Evolutionary conservation across 2,329 filamentous ascomycete species (phyloP), one percentile per base, ranked within the genome.

Genomic region (Fusarium sp.): DNA sequence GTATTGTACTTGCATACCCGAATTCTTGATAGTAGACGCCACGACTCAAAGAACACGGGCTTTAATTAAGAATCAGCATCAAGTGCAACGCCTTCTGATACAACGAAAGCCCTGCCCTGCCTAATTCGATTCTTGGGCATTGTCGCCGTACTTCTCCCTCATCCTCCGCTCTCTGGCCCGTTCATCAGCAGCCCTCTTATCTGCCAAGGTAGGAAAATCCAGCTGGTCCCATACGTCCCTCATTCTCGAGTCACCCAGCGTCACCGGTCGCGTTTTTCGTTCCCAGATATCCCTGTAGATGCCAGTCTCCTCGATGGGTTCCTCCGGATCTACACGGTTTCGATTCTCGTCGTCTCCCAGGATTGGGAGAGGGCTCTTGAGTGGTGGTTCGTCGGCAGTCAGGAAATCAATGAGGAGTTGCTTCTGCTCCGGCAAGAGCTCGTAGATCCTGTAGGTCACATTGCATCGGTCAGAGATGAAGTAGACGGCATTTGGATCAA

Each of bases 401-500:
- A 56, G 17, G 8, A 66, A 66, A 4, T 29, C 36, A 1, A 66
- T 7, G 0, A 67, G 35, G n/a, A 11, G 5, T 0, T 57, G 49
- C 35, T 63, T 67, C 9, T 69, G 49, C 12, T 69, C 29, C 0
- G 57, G 20, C 0, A 51, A 10, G 11, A 69, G 59, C 6, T 61
- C 31, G 17, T 12, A 67, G 2, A 67, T 69, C 10, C 66, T 27
- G 14, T 67, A 63, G 0, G 63, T 69, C 14, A 55, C 5, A n/a
- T 24, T n/a, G 31, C 12, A 11, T 33, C 31, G 31, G 31, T 33
- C 31, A 33, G 31, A 33, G 31, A 33, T 33, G 31, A 33, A 24
- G 33, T 67, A 69, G 9, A 69, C 20, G 11, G 66, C 55, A 31
- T 68, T 2, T 14, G 38, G 31, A 1, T 67, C 56, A 17, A 58